phyloP scores from a whole-genome alignment of 2,329 filamentous ascomycete species.

The Sporothrix globosa region DNA sequence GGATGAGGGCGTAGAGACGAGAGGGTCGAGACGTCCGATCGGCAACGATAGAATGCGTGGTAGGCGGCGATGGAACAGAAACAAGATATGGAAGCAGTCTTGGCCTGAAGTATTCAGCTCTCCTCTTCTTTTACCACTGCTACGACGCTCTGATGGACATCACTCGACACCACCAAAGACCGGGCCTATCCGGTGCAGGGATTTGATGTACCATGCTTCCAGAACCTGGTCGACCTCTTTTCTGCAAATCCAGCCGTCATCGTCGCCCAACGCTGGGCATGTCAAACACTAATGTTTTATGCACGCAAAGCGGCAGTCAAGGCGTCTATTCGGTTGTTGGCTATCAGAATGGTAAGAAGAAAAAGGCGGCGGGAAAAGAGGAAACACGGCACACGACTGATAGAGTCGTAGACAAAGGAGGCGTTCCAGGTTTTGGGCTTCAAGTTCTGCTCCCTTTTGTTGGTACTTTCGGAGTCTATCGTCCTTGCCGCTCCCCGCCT shows the following conservation, averaged over 20 bases:
- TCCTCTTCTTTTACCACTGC: background rate
- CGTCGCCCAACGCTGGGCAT: constrained; percentile 4
- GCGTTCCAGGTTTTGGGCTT: constrained; percentile 18
- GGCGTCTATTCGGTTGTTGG: background rate
- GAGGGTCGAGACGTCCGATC: constrained; percentile 17
- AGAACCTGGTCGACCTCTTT: constrained; percentile 10
- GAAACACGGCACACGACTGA: constrained; percentile 2
- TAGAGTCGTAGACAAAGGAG: background rate
- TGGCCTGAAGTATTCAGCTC: background rate
- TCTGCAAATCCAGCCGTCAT: background rate
- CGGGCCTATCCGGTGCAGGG: background rate
- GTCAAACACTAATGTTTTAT: constrained; percentile 26
- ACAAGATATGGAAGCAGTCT: background rate
- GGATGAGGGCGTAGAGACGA: background rate
- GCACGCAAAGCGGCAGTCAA: background rate
- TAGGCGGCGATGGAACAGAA: background rate
- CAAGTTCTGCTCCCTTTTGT: too few relatives aligned
- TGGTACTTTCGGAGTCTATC: background rate
- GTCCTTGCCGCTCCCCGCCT: constrained; percentile 6
- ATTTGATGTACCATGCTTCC: constrained; percentile 9
- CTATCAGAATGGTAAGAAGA: background rate
- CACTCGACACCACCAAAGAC: background rate
- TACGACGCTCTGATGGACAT: background rate
- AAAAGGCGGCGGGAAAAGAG: background rate
- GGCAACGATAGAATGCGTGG: background rate